A percentile compares a stretch with the other conserved stretches of the same genome.
Conservation (phyloP, 148 eudicot genomes). For the Cornus controversa region DNA sequence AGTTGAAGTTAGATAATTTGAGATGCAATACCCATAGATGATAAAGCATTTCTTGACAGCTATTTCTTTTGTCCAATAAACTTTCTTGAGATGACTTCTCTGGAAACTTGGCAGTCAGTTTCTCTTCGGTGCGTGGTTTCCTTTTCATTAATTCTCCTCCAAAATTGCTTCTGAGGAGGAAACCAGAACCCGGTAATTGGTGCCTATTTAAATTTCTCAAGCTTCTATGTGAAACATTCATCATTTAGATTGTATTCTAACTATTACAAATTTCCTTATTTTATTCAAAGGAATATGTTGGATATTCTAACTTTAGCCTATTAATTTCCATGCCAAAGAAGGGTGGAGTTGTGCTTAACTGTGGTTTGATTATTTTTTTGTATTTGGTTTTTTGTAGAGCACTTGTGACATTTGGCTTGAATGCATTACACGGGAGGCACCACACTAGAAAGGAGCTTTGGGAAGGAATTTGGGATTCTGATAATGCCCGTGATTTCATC, state of each 20-base stretch:
- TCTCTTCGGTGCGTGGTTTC: too few relatives aligned
- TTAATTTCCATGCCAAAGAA: neutral
- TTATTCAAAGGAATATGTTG: neutral
- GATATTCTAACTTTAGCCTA: neutral
- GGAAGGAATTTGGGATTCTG: slow-evolving; percentile 81
- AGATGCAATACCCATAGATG: too few relatives aligned
- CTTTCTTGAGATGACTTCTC: too few relatives aligned
- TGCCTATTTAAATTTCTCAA: neutral
- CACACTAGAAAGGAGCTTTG: slow-evolving; percentile 31
- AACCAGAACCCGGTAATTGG: too few relatives aligned
- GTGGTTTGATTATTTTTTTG: neutral
- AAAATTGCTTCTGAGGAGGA: too few relatives aligned
- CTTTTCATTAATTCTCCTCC: too few relatives aligned
- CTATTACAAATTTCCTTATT: neutral
- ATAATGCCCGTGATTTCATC: slow-evolving; percentile 72
- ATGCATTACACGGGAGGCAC: slow-evolving; percentile 78
- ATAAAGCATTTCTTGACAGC: too few relatives aligned
- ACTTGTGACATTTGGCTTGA: slow-evolving; percentile 77
- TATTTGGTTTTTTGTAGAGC: slow-evolving; percentile 41
- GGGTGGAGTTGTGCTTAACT: slow-evolving; percentile 2
- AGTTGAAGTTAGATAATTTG: too few relatives aligned
- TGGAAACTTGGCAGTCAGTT: too few relatives aligned
- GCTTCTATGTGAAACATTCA: neutral
- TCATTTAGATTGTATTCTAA: neutral
- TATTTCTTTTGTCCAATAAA: too few relatives aligned